Evolutionary conservation across 208 protist genomes (phyloP).

Genomic region (Kentomonas sorsogonicus): DNA sequence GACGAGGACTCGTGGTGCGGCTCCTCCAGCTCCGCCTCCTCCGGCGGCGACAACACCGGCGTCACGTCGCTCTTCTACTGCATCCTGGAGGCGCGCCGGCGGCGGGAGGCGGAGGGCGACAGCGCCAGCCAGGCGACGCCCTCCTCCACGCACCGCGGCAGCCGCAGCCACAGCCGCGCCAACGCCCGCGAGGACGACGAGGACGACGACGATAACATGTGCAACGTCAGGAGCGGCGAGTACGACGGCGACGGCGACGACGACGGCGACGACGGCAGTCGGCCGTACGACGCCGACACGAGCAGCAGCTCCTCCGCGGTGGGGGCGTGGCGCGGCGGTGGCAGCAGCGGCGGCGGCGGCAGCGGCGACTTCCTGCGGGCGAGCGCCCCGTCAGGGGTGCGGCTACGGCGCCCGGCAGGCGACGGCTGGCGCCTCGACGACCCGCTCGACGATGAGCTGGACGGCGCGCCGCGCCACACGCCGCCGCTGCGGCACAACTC

Average conservation of each 20-base stretch:
- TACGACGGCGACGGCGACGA: slow-evolving; percentile 7
- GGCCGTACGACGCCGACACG: no score
- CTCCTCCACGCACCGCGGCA: neutral
- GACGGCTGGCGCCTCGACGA: no score
- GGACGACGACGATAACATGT: slow-evolving; percentile 3
- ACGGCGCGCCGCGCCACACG: no score
- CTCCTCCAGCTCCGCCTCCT: neutral
- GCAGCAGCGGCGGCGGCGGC: no score
- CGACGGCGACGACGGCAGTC: neutral
- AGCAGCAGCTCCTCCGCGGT: no score
- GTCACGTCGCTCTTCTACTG: slow-evolving; percentile 18
- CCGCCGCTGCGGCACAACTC: no score
- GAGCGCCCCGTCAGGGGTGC: no score
- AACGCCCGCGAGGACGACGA: neutral
- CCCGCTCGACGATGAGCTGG: no score
- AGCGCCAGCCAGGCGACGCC: neutral
- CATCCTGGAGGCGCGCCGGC: slow-evolving; percentile 8
- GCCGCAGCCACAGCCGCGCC: slow-evolving; percentile 1
- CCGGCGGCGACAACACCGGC: slow-evolving; percentile 2
- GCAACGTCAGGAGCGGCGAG: neutral
- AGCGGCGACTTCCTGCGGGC: no score
- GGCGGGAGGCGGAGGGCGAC: neutral
- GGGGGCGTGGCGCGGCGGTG: no score
- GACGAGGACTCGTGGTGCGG: neutral
- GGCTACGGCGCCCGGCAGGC: no score